Conservation (phyloP, 352 stramenopile species). For the Phytophthora lateralis region DNA sequence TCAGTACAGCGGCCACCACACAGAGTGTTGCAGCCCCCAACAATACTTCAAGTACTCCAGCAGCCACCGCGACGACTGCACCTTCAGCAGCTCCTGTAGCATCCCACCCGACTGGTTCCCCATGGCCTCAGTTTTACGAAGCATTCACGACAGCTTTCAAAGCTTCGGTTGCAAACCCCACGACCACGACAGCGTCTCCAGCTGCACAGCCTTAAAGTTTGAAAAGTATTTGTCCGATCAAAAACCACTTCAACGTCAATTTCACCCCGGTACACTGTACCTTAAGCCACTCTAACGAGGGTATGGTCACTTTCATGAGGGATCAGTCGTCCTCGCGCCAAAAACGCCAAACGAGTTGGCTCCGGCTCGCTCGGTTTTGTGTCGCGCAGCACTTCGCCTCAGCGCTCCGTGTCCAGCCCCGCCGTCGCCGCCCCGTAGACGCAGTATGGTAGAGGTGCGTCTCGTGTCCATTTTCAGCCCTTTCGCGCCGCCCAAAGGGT, state of each 20-base stretch:
- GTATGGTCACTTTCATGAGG: conserved; percentile 7
- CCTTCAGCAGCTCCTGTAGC: not conserved
- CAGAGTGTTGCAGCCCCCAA: not conserved
- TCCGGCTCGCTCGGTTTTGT: too few relatives aligned
- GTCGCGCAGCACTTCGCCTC: conserved; percentile 9
- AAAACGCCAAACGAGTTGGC: conserved; percentile 17
- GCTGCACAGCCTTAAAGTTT: conserved; percentile 5
- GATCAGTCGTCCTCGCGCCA: conserved; percentile 9
- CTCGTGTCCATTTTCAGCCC: not conserved
- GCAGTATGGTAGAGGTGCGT: conserved; percentile 32
- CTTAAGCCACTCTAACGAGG: conserved; percentile 6
- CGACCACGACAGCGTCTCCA: not conserved
- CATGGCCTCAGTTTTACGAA: not conserved
- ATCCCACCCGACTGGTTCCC: not conserved
- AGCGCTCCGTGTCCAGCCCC: conserved; percentile 1
- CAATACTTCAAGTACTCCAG: not conserved
- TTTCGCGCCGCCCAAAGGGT: not conserved
- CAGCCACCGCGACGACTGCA: not conserved
- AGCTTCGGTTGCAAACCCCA: not conserved
- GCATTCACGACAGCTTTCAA: conserved; percentile 2
- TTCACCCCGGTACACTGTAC: not conserved
- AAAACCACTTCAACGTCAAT: not conserved
- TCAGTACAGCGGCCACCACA: not conserved
- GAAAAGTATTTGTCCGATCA: not conserved
- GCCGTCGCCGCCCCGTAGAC: not conserved